Conservation (phyloP, 108 stramenopile genomes). For the Cyclostephanos tholiformis region DNA sequence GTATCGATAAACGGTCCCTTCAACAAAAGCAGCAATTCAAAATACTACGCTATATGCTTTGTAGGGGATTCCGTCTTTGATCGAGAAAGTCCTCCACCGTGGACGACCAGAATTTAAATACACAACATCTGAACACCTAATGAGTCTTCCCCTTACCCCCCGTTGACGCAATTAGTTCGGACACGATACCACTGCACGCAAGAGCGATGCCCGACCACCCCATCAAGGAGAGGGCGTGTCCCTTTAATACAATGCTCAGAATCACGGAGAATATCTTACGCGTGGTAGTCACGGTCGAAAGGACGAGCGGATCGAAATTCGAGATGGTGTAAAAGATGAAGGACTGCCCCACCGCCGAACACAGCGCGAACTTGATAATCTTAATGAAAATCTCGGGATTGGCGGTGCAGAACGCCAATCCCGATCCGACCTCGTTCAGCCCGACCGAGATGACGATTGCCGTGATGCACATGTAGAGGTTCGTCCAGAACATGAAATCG, state of each 20-base stretch:
- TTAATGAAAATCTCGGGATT: conserved; percentile 90
- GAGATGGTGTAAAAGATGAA: conserved; percentile 99
- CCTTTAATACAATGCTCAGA: conserved; percentile 90
- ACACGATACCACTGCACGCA: conserved; percentile 86
- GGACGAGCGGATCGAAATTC: conserved; percentile 94
- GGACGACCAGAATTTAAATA: background rate
- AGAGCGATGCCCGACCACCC: conserved; percentile 92
- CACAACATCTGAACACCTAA: conserved; percentile 12
- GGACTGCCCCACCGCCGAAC: conserved; percentile 96
- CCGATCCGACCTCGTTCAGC: conserved; percentile 75
- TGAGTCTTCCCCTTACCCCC: conserved; percentile 54
- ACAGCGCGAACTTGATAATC: conserved; percentile 89
- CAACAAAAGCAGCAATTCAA: background rate
- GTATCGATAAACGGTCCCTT: background rate
- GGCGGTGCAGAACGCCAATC: conserved; percentile 72
- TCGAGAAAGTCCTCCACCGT: background rate
- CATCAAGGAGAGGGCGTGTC: conserved; percentile 78
- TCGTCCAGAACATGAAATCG: conserved; percentile 96
- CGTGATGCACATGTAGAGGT: conserved; percentile 87
- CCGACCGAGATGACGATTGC: conserved; percentile 73
- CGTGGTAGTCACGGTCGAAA: conserved; percentile 98
- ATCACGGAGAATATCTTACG: conserved; percentile 98
- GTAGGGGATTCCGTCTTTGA: background rate
- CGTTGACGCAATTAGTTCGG: conserved; percentile 80
- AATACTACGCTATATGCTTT: background rate